phyloP scores from a whole-genome alignment of 495 filamentous ascomycete species.

The Aspergillus mulundensis region DNA sequence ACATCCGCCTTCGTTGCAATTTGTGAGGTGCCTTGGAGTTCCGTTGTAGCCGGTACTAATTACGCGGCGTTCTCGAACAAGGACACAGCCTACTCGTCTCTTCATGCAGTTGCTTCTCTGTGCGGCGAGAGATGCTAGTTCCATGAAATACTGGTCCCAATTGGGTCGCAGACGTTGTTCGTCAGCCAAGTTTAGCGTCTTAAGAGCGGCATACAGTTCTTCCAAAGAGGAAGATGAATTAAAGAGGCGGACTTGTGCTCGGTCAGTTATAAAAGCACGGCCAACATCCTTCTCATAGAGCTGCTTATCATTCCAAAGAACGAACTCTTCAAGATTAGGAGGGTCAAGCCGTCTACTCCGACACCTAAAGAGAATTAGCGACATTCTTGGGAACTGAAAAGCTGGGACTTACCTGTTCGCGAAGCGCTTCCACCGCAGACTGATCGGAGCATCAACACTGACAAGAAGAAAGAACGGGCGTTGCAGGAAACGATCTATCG shows the following conservation, averaged over 20 bases:
- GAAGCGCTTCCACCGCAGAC: conserved; percentile 74
- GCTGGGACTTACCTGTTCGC: conserved; percentile 42
- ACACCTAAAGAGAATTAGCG: conserved; percentile 34
- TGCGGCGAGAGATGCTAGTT: conserved; percentile 84
- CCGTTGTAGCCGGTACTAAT: conserved; percentile 98
- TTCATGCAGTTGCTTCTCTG: conserved; percentile 98
- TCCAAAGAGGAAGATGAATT: conserved; percentile 72
- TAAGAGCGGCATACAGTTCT: conserved; percentile 64
- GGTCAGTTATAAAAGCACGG: conserved; percentile 66
- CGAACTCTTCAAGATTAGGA: conserved; percentile 72
- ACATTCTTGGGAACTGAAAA: background rate
- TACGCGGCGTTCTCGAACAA: conserved; percentile 84
- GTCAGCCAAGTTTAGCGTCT: conserved; percentile 67
- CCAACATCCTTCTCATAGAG: conserved; percentile 66
- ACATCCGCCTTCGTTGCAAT: conserved; percentile 95
- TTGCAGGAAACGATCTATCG: conserved; percentile 66
- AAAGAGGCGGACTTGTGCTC: conserved; percentile 77
- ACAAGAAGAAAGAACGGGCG: conserved; percentile 92
- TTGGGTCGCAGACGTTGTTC: conserved; percentile 78
- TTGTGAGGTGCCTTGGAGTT: conserved; percentile 76
- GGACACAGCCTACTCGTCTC: conserved; percentile 86
- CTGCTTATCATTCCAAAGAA: conserved; percentile 67
- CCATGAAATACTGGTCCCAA: conserved; percentile 99
- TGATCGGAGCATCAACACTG: conserved; percentile 85
- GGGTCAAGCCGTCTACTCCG: conserved; percentile 35